Evolutionary conservation across 2,329 filamentous ascomycete species (phyloP).

Genomic region (Juglanconis sp.): DNA sequence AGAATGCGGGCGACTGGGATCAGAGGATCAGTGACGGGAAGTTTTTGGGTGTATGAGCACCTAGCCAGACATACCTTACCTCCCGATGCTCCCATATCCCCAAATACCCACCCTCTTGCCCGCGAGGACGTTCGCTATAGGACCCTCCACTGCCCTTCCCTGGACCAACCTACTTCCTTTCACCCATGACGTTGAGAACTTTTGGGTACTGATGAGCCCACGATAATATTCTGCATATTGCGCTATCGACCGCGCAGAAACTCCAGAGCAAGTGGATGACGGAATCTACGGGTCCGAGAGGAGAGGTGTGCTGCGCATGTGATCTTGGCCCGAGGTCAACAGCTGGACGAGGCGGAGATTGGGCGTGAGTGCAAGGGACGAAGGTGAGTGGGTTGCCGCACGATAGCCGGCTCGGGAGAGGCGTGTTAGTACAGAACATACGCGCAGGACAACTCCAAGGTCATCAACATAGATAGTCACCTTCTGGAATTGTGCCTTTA

Average conservation of each 20-base stretch:
- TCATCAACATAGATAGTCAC: neutral
- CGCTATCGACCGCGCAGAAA: constrained; percentile 2
- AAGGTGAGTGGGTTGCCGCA: constrained; percentile 2
- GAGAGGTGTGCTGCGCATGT: neutral
- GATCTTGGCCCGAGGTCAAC: constrained; percentile 4
- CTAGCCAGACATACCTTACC: neutral
- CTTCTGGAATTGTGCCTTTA: neutral
- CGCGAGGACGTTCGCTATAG: neutral
- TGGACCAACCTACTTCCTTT: constrained; percentile 1
- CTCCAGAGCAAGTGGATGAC: neutral
- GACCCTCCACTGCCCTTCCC: neutral
- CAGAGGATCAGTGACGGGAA: neutral
- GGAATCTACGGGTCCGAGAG: constrained; percentile 6
- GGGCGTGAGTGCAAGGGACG: neutral
- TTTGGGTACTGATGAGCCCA: constrained; percentile 1
- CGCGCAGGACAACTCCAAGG: neutral
- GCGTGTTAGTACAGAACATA: neutral
- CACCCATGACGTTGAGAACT: neutral
- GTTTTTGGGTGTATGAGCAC: neutral
- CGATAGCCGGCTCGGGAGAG: neutral
- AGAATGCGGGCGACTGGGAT: constrained; percentile 2
- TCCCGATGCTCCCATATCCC: constrained; percentile 7
- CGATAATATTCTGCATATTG: constrained; percentile 5
- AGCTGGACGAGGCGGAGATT: constrained; percentile 6
- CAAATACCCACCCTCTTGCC: constrained; percentile 6